phyloP scores from a whole-genome alignment of 371 early-diverging fungal genomes.

The Agmasoma carcini region DNA sequence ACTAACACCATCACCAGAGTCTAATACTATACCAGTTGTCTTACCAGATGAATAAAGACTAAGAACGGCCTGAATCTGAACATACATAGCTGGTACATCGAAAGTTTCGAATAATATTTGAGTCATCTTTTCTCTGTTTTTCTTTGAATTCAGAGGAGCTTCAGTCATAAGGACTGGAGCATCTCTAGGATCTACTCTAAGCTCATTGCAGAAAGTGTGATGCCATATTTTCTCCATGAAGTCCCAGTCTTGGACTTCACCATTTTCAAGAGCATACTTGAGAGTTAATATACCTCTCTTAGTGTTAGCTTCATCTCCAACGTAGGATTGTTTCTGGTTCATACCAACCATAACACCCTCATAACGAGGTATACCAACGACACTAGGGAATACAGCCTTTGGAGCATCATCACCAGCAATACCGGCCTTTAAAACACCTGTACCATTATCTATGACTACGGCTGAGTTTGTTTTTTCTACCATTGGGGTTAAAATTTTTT shows the following conservation, averaged over 20 bases:
- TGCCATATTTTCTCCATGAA: constrained; percentile 99
- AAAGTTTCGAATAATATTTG: constrained; percentile 99
- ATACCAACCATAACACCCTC: constrained; percentile 97
- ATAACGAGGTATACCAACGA: constrained; percentile 97
- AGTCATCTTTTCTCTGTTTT: constrained; percentile 98
- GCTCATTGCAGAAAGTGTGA: constrained; percentile 82
- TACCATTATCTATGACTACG: constrained; percentile 87
- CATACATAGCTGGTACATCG: constrained; percentile 92
- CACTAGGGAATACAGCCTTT: constrained; percentile 87
- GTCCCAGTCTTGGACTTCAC: constrained; percentile 99
- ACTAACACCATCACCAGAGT: constrained; percentile 99
- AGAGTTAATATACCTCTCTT: constrained; percentile 95
- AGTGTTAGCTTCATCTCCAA: constrained; percentile 98
- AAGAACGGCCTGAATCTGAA: constrained; percentile 91
- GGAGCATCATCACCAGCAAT: constrained; percentile 99
- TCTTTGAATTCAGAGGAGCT: constrained; percentile 97
- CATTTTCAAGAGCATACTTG: constrained; percentile 98
- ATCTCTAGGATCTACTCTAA: constrained; percentile 75
- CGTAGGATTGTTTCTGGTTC: constrained; percentile 98
- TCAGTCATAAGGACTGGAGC: constrained; percentile 96
- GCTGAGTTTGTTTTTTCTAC: constrained; percentile 46
- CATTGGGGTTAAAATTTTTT: constrained; percentile 27
- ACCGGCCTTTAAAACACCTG: constrained; percentile 99
- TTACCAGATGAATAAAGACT: constrained; percentile 93
- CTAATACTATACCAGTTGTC: constrained; percentile 98